These are phyloP conservation scores for Sungouiella thailandica DNA, from an alignment of 805 yeast species.

Conservation along the genomic window DNA sequence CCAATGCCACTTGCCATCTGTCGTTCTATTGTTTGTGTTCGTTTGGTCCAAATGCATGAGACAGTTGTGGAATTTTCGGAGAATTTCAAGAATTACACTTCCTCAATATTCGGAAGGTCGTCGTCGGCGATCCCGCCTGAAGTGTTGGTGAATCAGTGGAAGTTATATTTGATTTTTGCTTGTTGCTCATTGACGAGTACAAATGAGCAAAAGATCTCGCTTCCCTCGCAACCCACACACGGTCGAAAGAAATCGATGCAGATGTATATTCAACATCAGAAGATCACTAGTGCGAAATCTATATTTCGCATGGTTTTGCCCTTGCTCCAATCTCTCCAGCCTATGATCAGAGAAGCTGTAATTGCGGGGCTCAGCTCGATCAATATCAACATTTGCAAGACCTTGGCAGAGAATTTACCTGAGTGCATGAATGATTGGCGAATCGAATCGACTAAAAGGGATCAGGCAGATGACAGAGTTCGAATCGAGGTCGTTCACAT, in stretches of 20 bases:
- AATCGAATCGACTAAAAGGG: slow-evolving; percentile 27
- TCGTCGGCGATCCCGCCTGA: slow-evolving; percentile 50
- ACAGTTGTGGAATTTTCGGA: slow-evolving; percentile 54
- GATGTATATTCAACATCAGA: slow-evolving; percentile 80
- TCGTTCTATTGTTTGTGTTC: slow-evolving; percentile 82
- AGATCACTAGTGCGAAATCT: slow-evolving; percentile 87
- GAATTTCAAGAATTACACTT: slow-evolving; percentile 30
- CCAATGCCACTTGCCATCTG: slow-evolving; percentile 94
- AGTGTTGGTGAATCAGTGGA: slow-evolving; percentile 79
- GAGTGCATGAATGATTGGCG: slow-evolving; percentile 49
- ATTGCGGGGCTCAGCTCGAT: slow-evolving; percentile 86
- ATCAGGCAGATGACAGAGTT: slow-evolving; percentile 37
- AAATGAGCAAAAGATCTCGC: slow-evolving; percentile 68
- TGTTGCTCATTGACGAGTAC: slow-evolving; percentile 90
- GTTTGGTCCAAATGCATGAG: slow-evolving; percentile 83
- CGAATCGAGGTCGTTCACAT: slow-evolving; percentile 79
- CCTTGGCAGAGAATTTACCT: slow-evolving; percentile 73
- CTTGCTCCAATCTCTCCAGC: slow-evolving; percentile 63
- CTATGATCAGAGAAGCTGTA: slow-evolving; percentile 74
- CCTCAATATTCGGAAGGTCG: slow-evolving; percentile 31
- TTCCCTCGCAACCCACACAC: slow-evolving; percentile 48
- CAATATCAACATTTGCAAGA: slow-evolving; percentile 82
- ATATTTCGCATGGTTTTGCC: slow-evolving; percentile 87
- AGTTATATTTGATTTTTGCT: slow-evolving; percentile 81
- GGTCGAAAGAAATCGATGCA: slow-evolving; percentile 76